These are phyloP conservation scores for Graphiopsis chlorocephala DNA, from an alignment of 2,329 filamentous ascomycete genomes.

Conservation along the genomic window DNA sequence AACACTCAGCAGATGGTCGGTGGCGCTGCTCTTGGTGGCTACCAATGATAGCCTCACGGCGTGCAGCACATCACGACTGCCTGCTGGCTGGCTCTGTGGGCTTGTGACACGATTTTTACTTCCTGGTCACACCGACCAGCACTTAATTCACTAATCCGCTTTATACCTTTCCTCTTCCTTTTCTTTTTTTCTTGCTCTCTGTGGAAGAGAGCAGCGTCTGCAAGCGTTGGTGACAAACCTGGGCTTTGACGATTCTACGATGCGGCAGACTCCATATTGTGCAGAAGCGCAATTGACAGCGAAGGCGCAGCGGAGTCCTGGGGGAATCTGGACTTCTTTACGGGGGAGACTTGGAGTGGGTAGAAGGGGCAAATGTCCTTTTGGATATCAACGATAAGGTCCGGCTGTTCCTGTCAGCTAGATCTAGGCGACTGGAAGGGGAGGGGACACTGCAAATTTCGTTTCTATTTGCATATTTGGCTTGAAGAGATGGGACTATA, in stretches of 20 bases:
- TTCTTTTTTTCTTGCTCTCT: not conserved
- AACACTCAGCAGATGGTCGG: constrained; percentile 44
- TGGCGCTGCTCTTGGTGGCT: constrained; percentile 37
- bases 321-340: not conserved
- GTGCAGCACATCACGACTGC: constrained; percentile 4
- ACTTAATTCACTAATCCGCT: constrained; percentile 4
- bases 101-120: not conserved
- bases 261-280: not conserved
- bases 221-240: not conserved
- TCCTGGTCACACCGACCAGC: not conserved
- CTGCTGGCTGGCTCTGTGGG: constrained; percentile 14
- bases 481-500: not conserved
- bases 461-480: not conserved
- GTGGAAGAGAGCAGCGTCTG: not conserved
- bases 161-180: constrained; percentile 3
- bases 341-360: not conserved
- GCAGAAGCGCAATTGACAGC: not conserved
- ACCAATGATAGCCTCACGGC: constrained; percentile 28
- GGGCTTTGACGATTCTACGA: not conserved
- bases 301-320: not conserved
- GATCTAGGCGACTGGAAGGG: not conserved
- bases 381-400: not conserved
- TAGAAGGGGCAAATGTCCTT: not conserved
- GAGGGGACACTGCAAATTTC: not conserved
- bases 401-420: constrained; percentile 3